Percentiles rank a stretch among this genome's conserved stretches.
These are phyloP conservation scores for Logfia minima DNA, from an alignment of 129 eudicot species.

Conservation along the genomic window DNA sequence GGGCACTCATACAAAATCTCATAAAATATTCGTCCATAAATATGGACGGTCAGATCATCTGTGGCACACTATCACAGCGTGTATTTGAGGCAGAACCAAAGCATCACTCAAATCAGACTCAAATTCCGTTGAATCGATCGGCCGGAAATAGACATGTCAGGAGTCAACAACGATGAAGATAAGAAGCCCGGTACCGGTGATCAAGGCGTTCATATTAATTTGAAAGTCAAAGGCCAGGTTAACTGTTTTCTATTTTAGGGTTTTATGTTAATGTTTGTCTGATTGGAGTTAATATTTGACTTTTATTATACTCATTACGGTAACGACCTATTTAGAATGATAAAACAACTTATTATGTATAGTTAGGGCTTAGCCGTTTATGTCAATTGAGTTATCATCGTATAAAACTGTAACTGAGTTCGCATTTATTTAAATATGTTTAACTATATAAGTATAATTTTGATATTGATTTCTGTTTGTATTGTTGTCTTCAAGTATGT, in stretches of 20 bases:
- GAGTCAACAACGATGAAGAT: conserved; percentile 48
- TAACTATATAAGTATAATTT: too few species aligned
- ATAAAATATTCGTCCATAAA: background rate
- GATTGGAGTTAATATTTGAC: background rate
- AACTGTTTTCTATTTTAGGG: background rate
- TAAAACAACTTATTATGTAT: background rate
- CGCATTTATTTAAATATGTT: background rate
- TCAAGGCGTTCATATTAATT: conserved; percentile 56
- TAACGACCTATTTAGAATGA: background rate
- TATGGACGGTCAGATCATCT: background rate
- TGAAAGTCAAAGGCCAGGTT: conserved; percentile 83
- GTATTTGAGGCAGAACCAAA: conserved; percentile 21
- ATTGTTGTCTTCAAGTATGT: background rate
- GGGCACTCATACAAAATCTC: background rate
- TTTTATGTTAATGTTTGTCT: background rate
- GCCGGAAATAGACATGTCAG: conserved; percentile 47
- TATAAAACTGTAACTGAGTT: background rate
- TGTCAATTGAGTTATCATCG: too few species aligned
- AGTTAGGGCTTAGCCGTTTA: background rate
- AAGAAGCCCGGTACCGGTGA: conserved; percentile 60
- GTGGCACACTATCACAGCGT: background rate
- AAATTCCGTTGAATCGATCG: conserved; percentile 8
- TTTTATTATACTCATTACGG: background rate
- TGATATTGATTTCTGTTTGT: background rate
- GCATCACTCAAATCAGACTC: conserved; percentile 7